Conservation (phyloP, 345 rosid species). For the Hevea brasiliensis region DNA sequence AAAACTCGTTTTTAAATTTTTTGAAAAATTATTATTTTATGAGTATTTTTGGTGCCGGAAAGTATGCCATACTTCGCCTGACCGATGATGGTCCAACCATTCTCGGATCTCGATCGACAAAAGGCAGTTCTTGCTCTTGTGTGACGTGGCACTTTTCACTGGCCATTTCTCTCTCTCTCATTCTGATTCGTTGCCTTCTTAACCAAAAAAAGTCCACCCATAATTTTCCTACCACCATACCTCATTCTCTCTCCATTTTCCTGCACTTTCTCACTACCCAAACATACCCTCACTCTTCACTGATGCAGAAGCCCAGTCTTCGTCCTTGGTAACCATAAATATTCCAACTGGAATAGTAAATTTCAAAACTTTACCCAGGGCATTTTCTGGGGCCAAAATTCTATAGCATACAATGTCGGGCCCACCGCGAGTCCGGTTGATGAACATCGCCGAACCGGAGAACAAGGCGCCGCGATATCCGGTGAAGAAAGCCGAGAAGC, state of each 20-base stretch:
- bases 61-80: too few relatives aligned
- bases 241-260: not conserved
- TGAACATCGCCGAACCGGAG: slow-evolving; percentile 46
- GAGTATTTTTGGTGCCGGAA: too few relatives aligned
- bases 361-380: not conserved
- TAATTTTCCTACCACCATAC: not conserved
- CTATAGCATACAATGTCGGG: slow-evolving; percentile 47
- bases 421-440: slow-evolving; percentile 53
- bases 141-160: slow-evolving; percentile 16
- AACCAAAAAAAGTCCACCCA: not conserved
- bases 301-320: not conserved
- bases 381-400: not conserved
- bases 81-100: too few relatives aligned
- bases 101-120: not conserved
- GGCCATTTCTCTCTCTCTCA: not conserved
- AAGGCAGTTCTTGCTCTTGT: not conserved
- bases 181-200: slow-evolving; percentile 3
- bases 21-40: too few relatives aligned
- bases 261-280: not conserved
- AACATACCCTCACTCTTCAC: too few relatives aligned
- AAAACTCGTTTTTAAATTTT: too few relatives aligned
- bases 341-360: not conserved
- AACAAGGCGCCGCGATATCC: slow-evolving; percentile 55
- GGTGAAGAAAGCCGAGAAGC: slow-evolving; percentile 37
- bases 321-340: not conserved